Evolutionary conservation across 306 rosid genomes (phyloP), one percentile per base, ranked within the genome.

Genomic region (Pterocarpus macrocarpus): DNA sequence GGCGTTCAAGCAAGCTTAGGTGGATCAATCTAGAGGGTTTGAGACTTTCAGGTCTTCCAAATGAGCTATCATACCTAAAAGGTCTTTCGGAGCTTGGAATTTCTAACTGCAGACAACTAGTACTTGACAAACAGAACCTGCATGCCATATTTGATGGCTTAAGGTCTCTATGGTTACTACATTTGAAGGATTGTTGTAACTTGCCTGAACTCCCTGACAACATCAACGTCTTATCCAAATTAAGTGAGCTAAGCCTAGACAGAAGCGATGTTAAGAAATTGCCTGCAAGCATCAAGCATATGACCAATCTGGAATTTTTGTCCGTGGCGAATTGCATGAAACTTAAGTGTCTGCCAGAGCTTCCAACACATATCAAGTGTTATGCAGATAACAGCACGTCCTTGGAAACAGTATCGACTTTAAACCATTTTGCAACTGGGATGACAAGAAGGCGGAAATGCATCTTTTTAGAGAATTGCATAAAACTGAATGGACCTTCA

Each of bases 341-440:
- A n/a, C 89, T 86, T 39, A 36, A 1, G 7, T 36, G 22, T 79
- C 7, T 82, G 4, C 75, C 83, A 13, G 70, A 82, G 61, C 80
- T 86, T 67, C 83, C 87, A n/a, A 22, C 2, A 38, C 16, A 0
- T 1, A 1, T 79, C 8, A n/a, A 1, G 34, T 13, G 82, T 1
- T 2, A 64, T 4, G 87, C 59, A 14, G 12, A 2, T 5, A 38
- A 58, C 12, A 80, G 85, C 78, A 49, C 33, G 3, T 64, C 71
- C 5, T 44, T 86, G 16, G 59, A 10, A 36, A 44, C 12, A 5
- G 33, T 58, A 34, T 13, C 14, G 9, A 5, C 45, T 38, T 67
- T 43, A 38, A 77, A 15, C 1, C n/a, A 8, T 33, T 16, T 55
- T 15, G 41, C 12, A 33, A 12, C 36, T 30, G 9, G 44, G 35